Percentiles rank a stretch among this genome's conserved stretches.
Evolutionary conservation across 257 asterid species (phyloP).

Genomic region (Solanum bukasovii): DNA sequence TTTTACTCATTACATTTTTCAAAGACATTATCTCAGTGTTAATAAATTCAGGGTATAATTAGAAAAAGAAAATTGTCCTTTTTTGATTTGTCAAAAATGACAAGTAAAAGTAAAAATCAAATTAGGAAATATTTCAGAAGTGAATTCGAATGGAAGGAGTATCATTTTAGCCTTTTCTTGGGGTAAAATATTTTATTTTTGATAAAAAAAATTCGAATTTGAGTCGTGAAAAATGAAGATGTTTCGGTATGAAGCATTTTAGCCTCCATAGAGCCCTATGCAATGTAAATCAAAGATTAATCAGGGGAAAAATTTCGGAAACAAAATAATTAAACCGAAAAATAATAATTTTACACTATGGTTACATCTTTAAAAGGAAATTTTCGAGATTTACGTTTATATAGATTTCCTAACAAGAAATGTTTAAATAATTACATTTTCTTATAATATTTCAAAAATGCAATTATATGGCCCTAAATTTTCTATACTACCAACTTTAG

Average conservation of each 20-base stretch:
- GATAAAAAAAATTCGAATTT: fast-evolving
- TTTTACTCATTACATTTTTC: too few relatives aligned
- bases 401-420: too few relatives aligned
- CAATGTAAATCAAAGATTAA: not conserved
- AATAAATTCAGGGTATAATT: too few relatives aligned
- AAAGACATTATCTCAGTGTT: too few relatives aligned
- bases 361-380: too few relatives aligned
- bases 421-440: too few relatives aligned
- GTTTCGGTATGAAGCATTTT: not conserved
- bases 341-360: not conserved
- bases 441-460: not conserved
- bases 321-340: not conserved
- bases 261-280: not conserved
- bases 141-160: not conserved
- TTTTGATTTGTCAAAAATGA: too few relatives aligned
- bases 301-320: not conserved
- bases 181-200: not conserved
- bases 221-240: too few relatives aligned
- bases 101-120: too few relatives aligned
- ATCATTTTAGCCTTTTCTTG: not conserved
- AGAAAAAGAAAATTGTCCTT: too few relatives aligned
- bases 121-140: too few relatives aligned
- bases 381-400: not conserved
- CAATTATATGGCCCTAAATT: not conserved
- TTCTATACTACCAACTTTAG: too few relatives aligned